A percentile compares a stretch with the other conserved stretches of the same genome.
phyloP scores from a whole-genome alignment of 2,329 filamentous ascomycete genomes.

The Colletotrichum orbiculare region DNA sequence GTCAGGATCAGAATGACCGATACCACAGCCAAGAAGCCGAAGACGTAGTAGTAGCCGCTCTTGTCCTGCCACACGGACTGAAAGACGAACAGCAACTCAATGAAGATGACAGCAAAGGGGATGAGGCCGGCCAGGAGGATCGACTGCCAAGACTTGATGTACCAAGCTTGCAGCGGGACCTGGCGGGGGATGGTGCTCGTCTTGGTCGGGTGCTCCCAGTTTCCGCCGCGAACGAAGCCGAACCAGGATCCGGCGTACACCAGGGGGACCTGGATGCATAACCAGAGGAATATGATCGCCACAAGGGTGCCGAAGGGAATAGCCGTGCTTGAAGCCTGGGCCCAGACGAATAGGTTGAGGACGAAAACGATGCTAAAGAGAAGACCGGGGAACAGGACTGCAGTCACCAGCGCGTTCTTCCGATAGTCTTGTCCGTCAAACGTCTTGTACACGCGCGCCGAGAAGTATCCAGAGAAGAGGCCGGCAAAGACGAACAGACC shows the following conservation, averaged over 20 bases:
- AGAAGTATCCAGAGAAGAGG: conserved; percentile 88
- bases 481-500: conserved; percentile 87
- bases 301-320: conserved; percentile 85
- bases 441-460: conserved; percentile 83
- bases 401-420: conserved; percentile 82
- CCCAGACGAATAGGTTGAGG: conserved; percentile 90
- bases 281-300: conserved; percentile 79
- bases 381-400: conserved; percentile 81
- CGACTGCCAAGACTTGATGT: conserved; percentile 71
- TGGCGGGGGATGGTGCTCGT: conserved; percentile 78
- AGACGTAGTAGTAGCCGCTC: conserved; percentile 91
- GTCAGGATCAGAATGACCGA: conserved; percentile 78
- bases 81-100: conserved; percentile 88
- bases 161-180: conserved; percentile 81
- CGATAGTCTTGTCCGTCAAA: conserved; percentile 81
- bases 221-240: conserved; percentile 73
- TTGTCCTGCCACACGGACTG: conserved; percentile 92
- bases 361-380: conserved; percentile 81
- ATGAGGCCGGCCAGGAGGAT: conserved; percentile 80
- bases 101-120: conserved; percentile 88
- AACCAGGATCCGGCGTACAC: conserved; percentile 85
- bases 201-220: conserved; percentile 86
- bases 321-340: conserved; percentile 87
- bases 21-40: conserved; percentile 84
- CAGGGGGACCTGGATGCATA: conserved; percentile 86